Base-by-base conservation (phyloP, 495 filamentous ascomycete species). In the Tuber umbilicatum region DNA sequence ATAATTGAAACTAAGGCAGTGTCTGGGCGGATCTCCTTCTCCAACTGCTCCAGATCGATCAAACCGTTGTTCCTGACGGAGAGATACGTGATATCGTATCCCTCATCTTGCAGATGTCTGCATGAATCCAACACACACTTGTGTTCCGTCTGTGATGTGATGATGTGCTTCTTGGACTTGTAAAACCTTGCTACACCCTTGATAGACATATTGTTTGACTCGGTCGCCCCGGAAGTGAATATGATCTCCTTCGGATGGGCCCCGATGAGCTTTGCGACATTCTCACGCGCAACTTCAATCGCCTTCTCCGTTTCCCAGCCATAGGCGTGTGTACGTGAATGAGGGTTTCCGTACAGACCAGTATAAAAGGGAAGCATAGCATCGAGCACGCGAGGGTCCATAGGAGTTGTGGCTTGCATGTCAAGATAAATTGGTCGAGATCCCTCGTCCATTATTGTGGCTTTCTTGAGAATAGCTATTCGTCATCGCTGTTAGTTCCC, bases 121-220 rank as follows among this genome's bases (percentile, higher is more conserved):
- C 94, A 97, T 84, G 93, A 97, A 84, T 99, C 95, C 69, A 99
- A 87, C 6, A 99, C 95, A 85, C 95, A 99, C 85, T 99, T 99
- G 87, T 99, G 95, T 84, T 99, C 95, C 0, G 96, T 99, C 86
- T 98, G 96, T 67, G 88, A 91, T 39, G 95, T 99, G 84, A 99
- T 92, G 81, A 99, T 93, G 84, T 99, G 95, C 85, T 93, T 97
- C 89, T 97, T 97, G 73, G 93, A 94, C 1, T 90, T 91, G 84
- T 97, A 97, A 85, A 99, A 99, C 39, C 94, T 86, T 16, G 95
- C 94, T 38, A 99, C 95, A 73, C 95, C 95, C 85, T 99, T 99
- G 86, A 98, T 91, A 82, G 92, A 96, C 95, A 99, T 99, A 81
- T 99, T 99, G 86, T 99, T 99, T 82, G 93, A 97, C 86, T 99